These are phyloP conservation scores for Pseudonectria foliicola DNA, from an alignment of 2,329 filamentous ascomycete genomes.

Conservation along the genomic window DNA sequence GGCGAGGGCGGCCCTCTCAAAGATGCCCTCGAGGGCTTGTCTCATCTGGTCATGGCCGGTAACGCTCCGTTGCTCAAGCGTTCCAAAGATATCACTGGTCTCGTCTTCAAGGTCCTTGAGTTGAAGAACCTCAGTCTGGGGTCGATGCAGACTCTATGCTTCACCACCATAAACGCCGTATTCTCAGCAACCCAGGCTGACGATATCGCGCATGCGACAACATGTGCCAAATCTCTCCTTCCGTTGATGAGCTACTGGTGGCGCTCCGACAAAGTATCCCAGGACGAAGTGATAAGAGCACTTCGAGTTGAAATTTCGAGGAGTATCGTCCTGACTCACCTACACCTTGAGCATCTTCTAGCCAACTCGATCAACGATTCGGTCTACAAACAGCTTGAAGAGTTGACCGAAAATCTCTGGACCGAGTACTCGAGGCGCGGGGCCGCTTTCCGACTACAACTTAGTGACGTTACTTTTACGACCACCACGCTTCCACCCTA, in stretches of 20 bases:
- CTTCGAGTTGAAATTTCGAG: conserved; percentile 74
- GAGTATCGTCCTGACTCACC: conserved; percentile 58
- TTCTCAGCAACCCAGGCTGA: conserved; percentile 62
- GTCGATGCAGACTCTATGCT: conserved; percentile 62
- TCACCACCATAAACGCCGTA: conserved; percentile 68
- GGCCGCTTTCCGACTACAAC: conserved; percentile 63
- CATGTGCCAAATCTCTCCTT: conserved; percentile 53
- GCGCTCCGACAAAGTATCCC: conserved; percentile 59
- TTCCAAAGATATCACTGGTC: conserved; percentile 47
- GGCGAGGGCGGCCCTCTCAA: conserved; percentile 28
- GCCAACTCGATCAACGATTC: conserved; percentile 33
- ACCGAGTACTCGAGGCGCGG: conserved; percentile 68
- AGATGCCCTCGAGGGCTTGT: conserved; percentile 53
- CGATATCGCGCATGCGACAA: conserved; percentile 54
- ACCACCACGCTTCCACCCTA: conserved; percentile 34
- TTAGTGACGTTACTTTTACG: conserved; percentile 66
- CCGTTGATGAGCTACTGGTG: conserved; percentile 71
- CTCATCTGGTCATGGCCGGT: conserved; percentile 53
- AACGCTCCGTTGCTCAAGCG: conserved; percentile 59
- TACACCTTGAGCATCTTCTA: conserved; percentile 54
- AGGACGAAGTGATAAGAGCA: conserved; percentile 52
- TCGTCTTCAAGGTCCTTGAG: conserved; percentile 55
- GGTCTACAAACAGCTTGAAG: conserved; percentile 46
- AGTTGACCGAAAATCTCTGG: conserved; percentile 65
- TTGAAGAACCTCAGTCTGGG: conserved; percentile 51